Base-by-base conservation (phyloP, 192 early-diverging fungal species). In the Umbelopsis sp. region DNA sequence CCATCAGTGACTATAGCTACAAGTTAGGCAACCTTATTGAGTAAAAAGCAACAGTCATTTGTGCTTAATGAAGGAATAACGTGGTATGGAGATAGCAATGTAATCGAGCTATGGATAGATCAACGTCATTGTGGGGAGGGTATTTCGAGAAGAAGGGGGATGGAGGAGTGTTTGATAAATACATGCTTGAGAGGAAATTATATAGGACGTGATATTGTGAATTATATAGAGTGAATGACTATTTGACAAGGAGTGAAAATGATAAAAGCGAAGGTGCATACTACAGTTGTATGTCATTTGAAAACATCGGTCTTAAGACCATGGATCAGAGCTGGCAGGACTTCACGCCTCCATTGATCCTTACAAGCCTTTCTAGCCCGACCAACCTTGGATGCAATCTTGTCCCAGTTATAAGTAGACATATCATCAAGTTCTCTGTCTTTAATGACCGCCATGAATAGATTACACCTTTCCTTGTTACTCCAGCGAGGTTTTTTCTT, bases 341-440 rank as follows among this genome's bases (percentile, higher is more conserved):
- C 49, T 25, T 77, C 71, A 4, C 75, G 66, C 16, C 70, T 55
- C 75, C 75, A 77, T 44, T 77, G 75, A 30, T 77, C 75, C 37
- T 77, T 77, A n/a, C 75, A 77, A 18, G 75, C 75, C 58, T 72
- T 72, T 53, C 72, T 77, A 12, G 75, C 75, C 4, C 67, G 64
- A 2, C 75, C 75, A 18, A 77, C 75, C 5, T 48, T 49, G 18
- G 65, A 20, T 3, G 75, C 53, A 30, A 77, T 77, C 1, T 68
- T 58, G 50, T 77, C 75, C 75, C 75, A 77, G 7, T 49, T 45
- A 33, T 69, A 69, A 0, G 75, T 53, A 9, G 71, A 46, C 67
- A 77, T 72, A 66, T 77, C 58, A 68, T 77, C 71, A 33, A 77
- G 45, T 4, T 48, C 15, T 21, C 72, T 77, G 15, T 77, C 75